Evolutionary conservation across 345 rosid genomes (phyloP).

Genomic region (Populus deltoides): DNA sequence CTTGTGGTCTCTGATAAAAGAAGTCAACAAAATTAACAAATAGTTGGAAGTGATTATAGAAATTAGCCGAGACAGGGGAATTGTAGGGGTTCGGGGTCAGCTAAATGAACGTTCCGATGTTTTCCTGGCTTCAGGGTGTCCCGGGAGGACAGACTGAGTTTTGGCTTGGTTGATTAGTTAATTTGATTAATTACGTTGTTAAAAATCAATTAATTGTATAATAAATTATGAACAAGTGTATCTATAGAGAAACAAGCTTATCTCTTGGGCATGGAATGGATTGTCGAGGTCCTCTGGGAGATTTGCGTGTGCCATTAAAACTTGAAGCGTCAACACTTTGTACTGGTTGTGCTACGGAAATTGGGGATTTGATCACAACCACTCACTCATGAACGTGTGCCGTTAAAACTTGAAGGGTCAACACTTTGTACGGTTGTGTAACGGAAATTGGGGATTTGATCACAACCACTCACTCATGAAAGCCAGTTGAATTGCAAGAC

Average conservation of each 20-base stretch:
- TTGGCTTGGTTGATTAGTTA: not conserved
- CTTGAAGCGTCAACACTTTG: not conserved
- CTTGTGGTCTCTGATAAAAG: not conserved
- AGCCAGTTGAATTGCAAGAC: too few species aligned
- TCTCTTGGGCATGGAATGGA: not conserved
- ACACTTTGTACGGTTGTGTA: not conserved
- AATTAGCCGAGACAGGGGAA: not conserved
- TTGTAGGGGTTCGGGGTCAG: conserved; percentile 7
- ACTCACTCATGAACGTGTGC: not conserved
- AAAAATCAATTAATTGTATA: too few species aligned
- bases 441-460: not conserved
- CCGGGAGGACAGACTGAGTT: not conserved
- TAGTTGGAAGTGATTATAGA: not conserved
- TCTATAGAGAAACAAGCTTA: not conserved
- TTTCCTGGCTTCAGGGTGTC: not conserved
- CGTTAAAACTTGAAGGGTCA: not conserved
- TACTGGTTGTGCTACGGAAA: not conserved
- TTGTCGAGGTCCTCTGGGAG: not conserved
- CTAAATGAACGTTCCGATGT: not conserved
- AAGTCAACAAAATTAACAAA: not conserved
- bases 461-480: not conserved
- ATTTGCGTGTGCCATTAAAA: not conserved
- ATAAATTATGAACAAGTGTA: not conserved
- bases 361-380: not conserved
- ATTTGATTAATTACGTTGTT: not conserved